Evolutionary conservation across 2,329 filamentous ascomycete genomes (phyloP).

Genomic region (Sporothrix pallida): DNA sequence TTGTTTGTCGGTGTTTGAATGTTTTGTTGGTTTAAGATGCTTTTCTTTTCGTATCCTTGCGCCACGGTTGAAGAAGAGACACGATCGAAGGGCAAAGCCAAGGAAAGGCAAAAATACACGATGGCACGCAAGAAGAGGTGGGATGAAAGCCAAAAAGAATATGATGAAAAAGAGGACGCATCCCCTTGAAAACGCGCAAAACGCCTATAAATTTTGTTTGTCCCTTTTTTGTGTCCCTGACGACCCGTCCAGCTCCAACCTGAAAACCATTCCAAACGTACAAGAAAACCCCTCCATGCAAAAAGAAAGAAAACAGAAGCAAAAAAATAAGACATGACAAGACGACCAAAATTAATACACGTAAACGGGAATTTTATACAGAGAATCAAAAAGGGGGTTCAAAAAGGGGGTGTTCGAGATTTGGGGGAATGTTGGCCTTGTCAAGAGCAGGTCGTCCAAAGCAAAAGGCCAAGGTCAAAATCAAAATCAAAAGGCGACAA

Average conservation of each 20-base stretch:
- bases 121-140: neutral
- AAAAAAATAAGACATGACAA: conserved; percentile 2
- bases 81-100: neutral
- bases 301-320: neutral
- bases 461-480: neutral
- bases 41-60: neutral
- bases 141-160: neutral
- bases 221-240: conserved; percentile 16
- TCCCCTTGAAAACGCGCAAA: conserved; percentile 1
- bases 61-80: neutral
- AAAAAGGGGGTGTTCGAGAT: neutral
- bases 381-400: conserved; percentile 24
- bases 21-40: neutral
- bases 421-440: no score
- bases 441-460: no score
- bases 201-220: conserved; percentile 28
- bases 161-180: conserved; percentile 11
- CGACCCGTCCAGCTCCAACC: neutral
- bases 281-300: neutral
- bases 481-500: neutral
- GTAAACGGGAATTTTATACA: conserved; percentile 26
- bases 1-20: neutral
- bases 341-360: conserved; percentile 15
- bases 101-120: neutral
- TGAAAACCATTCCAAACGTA: conserved; percentile 17